Conservation (phyloP, 495 filamentous ascomycete species). For the Aspergillus sclerotiicarbonarius region DNA sequence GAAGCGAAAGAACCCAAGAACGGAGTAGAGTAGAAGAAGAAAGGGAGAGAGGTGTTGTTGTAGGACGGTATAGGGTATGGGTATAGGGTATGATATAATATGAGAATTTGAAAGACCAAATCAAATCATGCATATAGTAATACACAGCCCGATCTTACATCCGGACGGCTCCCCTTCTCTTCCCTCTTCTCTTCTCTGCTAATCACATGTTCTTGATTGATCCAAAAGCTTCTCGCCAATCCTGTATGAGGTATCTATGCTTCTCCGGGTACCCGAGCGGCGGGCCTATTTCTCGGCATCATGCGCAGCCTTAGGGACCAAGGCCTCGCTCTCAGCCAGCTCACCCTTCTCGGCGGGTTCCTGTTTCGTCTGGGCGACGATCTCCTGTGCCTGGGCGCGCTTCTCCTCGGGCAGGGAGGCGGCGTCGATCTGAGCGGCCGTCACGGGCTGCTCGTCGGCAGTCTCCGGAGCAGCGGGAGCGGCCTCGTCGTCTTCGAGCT, state of each 20-base stretch:
- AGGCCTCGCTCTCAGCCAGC: constrained; percentile 38
- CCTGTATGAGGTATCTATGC: neutral
- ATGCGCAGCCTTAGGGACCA: constrained; percentile 52
- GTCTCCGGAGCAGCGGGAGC: constrained; percentile 26
- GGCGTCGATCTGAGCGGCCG: constrained; percentile 16
- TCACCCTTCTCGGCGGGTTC: constrained; percentile 21
- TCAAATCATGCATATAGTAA: constrained; percentile 13
- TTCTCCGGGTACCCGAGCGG: constrained; percentile 20
- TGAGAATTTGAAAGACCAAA: neutral
- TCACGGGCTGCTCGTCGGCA: constrained; percentile 7
- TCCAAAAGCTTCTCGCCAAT: too few species aligned
- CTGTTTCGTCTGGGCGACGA: constrained; percentile 24
- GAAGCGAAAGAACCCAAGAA: neutral
- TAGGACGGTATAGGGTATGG: constrained; percentile 26
- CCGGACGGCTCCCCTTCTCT: neutral
- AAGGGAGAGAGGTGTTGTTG: constrained; percentile 1
- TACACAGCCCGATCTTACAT: constrained; percentile 21
- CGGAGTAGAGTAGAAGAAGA: neutral
- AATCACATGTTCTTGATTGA: neutral
- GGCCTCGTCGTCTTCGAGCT: constrained; percentile 81
- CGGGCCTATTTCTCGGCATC: constrained; percentile 38
- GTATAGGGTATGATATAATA: constrained; percentile 16
- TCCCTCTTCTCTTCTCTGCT: neutral
- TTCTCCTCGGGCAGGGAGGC: constrained; percentile 26
- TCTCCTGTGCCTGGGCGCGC: constrained; percentile 27